These are phyloP conservation scores for Mitragyna speciosa DNA, from an alignment of 257 asterid species.

Conservation along the genomic window DNA sequence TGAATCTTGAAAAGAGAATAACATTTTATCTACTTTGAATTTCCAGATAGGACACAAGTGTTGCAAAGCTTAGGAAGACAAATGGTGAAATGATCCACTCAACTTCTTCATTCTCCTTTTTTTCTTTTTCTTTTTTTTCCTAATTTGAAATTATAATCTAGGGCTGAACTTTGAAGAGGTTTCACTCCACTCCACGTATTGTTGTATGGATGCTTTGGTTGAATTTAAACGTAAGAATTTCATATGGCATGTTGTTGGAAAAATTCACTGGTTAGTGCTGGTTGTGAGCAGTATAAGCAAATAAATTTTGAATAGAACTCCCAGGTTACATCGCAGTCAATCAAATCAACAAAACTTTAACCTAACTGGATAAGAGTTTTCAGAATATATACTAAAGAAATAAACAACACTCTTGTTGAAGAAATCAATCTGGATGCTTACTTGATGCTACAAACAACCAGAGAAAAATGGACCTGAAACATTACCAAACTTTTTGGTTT, in stretches of 20 bases:
- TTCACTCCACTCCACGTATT: no score
- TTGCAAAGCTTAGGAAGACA: background rate
- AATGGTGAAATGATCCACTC: background rate
- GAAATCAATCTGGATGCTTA: background rate
- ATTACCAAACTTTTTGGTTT: background rate
- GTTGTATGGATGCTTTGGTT: background rate
- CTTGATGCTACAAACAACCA: background rate
- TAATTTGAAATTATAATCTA: no score
- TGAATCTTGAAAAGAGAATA: background rate
- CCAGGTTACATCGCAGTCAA: background rate
- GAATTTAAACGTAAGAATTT: background rate
- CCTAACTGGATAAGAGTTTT: background rate
- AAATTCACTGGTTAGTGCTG: background rate
- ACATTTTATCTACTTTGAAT: background rate
- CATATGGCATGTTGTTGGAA: background rate
- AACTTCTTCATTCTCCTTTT: background rate
- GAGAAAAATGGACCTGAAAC: background rate
- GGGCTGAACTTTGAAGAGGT: no score
- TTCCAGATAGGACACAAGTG: background rate
- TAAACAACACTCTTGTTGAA: background rate
- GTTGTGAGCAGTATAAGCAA: no score
- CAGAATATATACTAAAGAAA: background rate
- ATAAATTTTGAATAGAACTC: background rate
- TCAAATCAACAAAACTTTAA: background rate
- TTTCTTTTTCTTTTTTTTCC: no score